Conservation (phyloP, 2,329 filamentous ascomycete species). For the Coniochaeta sp. region DNA sequence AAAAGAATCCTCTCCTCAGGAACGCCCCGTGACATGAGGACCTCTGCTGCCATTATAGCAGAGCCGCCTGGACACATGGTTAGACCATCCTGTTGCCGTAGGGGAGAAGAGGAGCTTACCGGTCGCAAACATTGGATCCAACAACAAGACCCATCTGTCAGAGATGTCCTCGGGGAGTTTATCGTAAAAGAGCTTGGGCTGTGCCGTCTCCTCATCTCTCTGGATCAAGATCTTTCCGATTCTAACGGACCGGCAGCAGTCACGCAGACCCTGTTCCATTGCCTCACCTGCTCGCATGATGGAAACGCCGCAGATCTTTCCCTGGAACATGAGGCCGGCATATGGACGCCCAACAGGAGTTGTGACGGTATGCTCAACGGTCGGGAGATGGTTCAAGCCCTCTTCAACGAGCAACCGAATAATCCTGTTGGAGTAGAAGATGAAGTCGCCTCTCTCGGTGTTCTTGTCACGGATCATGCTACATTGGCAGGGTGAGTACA, state of each 20-base stretch:
- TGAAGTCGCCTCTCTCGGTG: constrained; percentile 90
- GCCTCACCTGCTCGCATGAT: constrained; percentile 98
- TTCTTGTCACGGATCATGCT: constrained; percentile 94
- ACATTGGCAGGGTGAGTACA: constrained; percentile 9
- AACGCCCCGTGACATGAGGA: constrained; percentile 81
- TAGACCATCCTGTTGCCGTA: constrained; percentile 1
- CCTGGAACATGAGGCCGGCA: constrained; percentile 87
- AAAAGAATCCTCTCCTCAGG: constrained; percentile 94
- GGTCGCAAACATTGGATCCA: constrained; percentile 99
- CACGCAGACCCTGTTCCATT: constrained; percentile 94
- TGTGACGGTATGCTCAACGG: constrained; percentile 79
- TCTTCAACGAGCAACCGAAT: constrained; percentile 95
- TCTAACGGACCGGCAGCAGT: constrained; percentile 94
- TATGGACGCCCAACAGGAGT: constrained; percentile 87
- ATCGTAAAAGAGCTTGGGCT: constrained; percentile 93
- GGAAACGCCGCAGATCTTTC: constrained; percentile 96
- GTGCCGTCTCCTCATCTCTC: constrained; percentile 86
- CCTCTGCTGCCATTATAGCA: constrained; percentile 93
- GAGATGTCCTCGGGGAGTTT: constrained; percentile 94
- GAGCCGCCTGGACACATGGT: constrained; percentile 61
- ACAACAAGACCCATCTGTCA: constrained; percentile 81
- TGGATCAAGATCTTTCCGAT: constrained; percentile 99
- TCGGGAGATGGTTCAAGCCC: constrained; percentile 91
- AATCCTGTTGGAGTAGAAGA: constrained; percentile 98
- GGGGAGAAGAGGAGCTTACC: constrained; percentile 42